phyloP scores from a whole-genome alignment of 2,329 filamentous ascomycete species.

The Stachybotrys chartarum region DNA sequence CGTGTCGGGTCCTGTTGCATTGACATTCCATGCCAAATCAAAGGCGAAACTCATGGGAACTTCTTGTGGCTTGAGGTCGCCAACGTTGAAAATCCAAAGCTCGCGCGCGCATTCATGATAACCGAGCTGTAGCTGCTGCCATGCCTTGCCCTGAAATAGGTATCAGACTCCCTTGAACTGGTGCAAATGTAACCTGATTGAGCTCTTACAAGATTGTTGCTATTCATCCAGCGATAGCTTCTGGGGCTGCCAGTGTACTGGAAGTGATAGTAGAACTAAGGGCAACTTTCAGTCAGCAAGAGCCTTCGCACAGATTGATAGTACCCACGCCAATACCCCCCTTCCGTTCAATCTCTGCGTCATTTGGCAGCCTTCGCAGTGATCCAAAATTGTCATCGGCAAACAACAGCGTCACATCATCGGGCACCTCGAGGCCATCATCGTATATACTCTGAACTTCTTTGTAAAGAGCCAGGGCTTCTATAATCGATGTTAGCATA shows the following conservation, averaged over 20 bases:
- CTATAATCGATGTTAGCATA: conserved; percentile 17
- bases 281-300: not conserved
- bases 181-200: conserved; percentile 18
- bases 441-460: conserved; percentile 55
- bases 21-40: conserved; percentile 39
- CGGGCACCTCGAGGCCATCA: conserved; percentile 43
- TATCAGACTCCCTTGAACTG: conserved; percentile 3
- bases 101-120: conserved; percentile 48
- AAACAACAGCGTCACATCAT: conserved; percentile 53
- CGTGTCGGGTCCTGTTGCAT: conserved; percentile 14
- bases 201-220: conserved; percentile 43
- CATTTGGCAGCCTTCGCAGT: conserved; percentile 45
- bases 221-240: conserved; percentile 43
- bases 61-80: conserved; percentile 55
- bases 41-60: conserved; percentile 50
- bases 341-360: conserved; percentile 42
- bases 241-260: conserved; percentile 27
- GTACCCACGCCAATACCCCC: conserved; percentile 47
- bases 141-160: conserved; percentile 30
- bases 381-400: conserved; percentile 56
- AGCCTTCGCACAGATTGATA: not conserved
- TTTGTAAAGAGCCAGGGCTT: conserved; percentile 57
- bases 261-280: conserved; percentile 40
- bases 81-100: conserved; percentile 61
- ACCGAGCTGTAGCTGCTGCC: conserved; percentile 40